Percentiles rank a stretch among this genome's conserved stretches.
These are phyloP conservation scores for Cordia subcordata DNA, from an alignment of 257 asterid species.

Conservation along the genomic window DNA sequence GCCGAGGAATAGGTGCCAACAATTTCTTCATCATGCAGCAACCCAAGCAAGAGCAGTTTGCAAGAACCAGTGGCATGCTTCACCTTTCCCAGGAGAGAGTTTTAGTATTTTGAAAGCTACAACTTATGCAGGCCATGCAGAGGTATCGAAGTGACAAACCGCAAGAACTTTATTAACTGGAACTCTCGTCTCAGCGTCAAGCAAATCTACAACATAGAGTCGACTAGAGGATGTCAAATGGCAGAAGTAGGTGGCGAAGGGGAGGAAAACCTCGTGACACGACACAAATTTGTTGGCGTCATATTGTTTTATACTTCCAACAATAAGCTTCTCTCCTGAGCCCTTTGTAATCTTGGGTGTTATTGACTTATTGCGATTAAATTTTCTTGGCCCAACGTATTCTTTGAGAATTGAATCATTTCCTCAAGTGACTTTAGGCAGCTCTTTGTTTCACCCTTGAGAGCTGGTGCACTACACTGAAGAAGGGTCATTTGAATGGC, in stretches of 20 bases:
- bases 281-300: constrained; percentile 13
- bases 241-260: constrained; percentile 32
- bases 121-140: constrained; percentile 22
- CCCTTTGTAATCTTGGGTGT: constrained; percentile 15
- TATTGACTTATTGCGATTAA: constrained; percentile 21
- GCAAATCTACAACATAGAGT: constrained; percentile 19
- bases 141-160: constrained; percentile 33
- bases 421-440: constrained; percentile 35
- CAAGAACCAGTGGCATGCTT: constrained; percentile 29
- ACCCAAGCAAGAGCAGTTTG: constrained; percentile 29
- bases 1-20: no score
- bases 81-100: constrained; percentile 28
- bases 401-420: constrained; percentile 27
- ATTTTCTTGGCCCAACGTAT: constrained; percentile 6
- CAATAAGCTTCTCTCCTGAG: constrained; percentile 3
- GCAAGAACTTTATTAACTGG: constrained; percentile 9
- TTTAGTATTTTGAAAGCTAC: constrained; percentile 27
- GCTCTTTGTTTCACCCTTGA: constrained; percentile 24
- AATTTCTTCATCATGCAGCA: background rate
- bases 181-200: constrained; percentile 10
- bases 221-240: constrained; percentile 22
- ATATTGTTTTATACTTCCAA: constrained; percentile 6
- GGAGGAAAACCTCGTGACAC: constrained; percentile 29
- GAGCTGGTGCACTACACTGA: constrained; percentile 15
- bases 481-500: constrained; percentile 11